phyloP scores from a whole-genome alignment of 495 filamentous ascomycete species.

The Daldinia caldariorum region DNA sequence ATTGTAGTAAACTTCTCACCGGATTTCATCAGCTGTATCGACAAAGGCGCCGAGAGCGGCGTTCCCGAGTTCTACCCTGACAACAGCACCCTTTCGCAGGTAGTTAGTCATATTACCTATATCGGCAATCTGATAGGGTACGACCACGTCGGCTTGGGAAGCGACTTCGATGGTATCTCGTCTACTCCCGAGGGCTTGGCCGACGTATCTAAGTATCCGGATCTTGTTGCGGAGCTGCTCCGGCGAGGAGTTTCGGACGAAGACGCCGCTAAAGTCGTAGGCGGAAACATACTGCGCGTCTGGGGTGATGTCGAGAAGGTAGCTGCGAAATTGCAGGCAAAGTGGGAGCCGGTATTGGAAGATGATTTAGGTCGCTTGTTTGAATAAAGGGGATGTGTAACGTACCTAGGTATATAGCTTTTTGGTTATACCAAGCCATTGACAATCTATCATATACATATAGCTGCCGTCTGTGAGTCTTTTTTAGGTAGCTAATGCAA shows the following conservation, averaged over 20 bases:
- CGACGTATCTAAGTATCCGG: conserved; percentile 87
- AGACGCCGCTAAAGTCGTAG: conserved; percentile 73
- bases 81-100: conserved; percentile 80
- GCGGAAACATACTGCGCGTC: conserved; percentile 78
- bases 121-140: conserved; percentile 76
- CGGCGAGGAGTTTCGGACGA: conserved; percentile 71
- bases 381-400: not conserved
- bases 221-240: conserved; percentile 78
- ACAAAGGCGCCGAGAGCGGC: conserved; percentile 66
- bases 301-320: conserved; percentile 77
- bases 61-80: conserved; percentile 64
- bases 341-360: conserved; percentile 69
- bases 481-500: not conserved
- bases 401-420: not conserved
- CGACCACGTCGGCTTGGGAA: conserved; percentile 78
- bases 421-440: not conserved
- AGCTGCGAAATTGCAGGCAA: conserved; percentile 66
- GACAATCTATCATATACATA: not conserved
- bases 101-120: conserved; percentile 77
- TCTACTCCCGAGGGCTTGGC: conserved; percentile 68
- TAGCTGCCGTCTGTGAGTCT: not conserved
- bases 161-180: conserved; percentile 76
- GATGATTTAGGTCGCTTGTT: conserved; percentile 57
- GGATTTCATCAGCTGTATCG: conserved; percentile 77
- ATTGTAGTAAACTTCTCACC: conserved; percentile 70